Evolutionary conservation across 2,329 filamentous ascomycete species (phyloP).

Genomic region (Cercospora brassicicola): DNA sequence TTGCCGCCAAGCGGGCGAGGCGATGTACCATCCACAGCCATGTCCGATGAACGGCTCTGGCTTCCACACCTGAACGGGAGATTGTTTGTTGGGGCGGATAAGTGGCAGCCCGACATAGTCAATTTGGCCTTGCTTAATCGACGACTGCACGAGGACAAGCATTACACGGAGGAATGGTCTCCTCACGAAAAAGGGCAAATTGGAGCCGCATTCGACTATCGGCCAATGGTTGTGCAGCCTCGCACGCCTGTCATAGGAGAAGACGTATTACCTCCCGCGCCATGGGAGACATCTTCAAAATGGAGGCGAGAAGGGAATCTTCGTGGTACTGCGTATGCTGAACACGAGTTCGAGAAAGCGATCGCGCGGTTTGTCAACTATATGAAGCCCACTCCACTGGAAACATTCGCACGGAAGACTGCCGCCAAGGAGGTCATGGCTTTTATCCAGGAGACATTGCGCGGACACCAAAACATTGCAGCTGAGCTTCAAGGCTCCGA

Average conservation of each 20-base stretch:
- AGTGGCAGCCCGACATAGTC: constrained; percentile 6
- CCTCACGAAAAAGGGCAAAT: background rate
- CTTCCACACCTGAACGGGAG: background rate
- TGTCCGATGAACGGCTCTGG: background rate
- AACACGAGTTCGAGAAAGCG: constrained; percentile 41
- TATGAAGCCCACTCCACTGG: constrained; percentile 46
- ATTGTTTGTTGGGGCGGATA: background rate
- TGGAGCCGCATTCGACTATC: constrained; percentile 7
- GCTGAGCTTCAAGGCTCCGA: constrained; percentile 55
- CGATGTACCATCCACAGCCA: background rate
- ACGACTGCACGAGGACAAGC: background rate
- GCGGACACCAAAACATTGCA: background rate
- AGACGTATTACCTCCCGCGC: background rate
- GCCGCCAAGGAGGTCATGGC: constrained; percentile 38
- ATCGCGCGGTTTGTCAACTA: constrained; percentile 49
- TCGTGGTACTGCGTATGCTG: background rate
- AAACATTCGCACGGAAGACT: constrained; percentile 43
- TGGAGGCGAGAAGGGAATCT: background rate
- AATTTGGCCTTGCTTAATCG: background rate
- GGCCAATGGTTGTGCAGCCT: constrained; percentile 8
- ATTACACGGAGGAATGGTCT: background rate
- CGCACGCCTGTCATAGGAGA: background rate
- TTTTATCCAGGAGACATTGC: constrained; percentile 34
- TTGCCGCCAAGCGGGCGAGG: background rate
- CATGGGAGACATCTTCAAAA: constrained; percentile 11